Evolutionary conservation across 2,329 filamentous ascomycete species (phyloP).

Genomic region (Colletotrichum incanum): DNA sequence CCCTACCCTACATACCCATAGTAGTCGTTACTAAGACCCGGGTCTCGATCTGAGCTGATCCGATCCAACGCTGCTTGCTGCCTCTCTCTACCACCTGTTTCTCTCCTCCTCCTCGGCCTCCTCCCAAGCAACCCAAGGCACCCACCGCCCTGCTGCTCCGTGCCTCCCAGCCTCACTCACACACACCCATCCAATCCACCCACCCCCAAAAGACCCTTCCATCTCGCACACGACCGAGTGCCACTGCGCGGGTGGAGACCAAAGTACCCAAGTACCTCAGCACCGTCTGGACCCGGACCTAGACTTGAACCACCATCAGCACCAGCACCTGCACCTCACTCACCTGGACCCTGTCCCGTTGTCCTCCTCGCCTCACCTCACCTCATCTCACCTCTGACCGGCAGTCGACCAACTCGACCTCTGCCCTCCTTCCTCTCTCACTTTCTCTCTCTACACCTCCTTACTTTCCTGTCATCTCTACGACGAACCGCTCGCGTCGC

Average conservation of each 20-base stretch:
- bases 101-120: conserved; percentile 6
- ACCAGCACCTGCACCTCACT: conserved; percentile 19
- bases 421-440: background rate
- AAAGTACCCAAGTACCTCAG: conserved; percentile 8
- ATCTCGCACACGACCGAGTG: conserved; percentile 6
- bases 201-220: conserved; percentile 18
- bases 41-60: background rate
- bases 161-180: conserved; percentile 15
- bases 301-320: conserved; percentile 8
- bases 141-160: conserved; percentile 10
- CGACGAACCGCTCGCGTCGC: background rate
- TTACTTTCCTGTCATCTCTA: background rate
- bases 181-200: conserved; percentile 5
- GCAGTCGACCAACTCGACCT: background rate
- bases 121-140: conserved; percentile 8
- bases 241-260: background rate
- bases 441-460: background rate
- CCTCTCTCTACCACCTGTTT: conserved; percentile 3
- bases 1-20: background rate
- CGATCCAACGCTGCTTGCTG: conserved; percentile 31
- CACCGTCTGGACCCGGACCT: conserved; percentile 20
- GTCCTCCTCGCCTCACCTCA: conserved; percentile 11
- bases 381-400: conserved; percentile 13
- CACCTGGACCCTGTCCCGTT: conserved; percentile 18
- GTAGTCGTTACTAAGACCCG: background rate